A percentile compares a stretch with the other conserved stretches of the same genome.
Evolutionary conservation across 2,329 filamentous ascomycete genomes (phyloP).

Genomic region (Alternaria sp.): DNA sequence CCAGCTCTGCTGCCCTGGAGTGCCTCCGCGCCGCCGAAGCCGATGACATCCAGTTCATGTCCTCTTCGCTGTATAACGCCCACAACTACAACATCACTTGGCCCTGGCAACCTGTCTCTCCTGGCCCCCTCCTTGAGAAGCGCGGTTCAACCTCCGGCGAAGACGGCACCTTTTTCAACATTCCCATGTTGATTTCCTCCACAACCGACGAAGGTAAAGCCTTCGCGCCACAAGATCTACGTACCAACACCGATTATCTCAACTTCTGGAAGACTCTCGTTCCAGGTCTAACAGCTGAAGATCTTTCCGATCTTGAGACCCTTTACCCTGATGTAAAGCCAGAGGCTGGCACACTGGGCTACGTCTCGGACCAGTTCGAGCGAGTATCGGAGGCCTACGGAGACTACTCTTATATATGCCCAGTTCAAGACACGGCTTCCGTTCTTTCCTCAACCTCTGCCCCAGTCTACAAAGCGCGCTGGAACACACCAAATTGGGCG

Average conservation of each 20-base stretch:
- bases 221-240: conserved; percentile 45
- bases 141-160: conserved; percentile 52
- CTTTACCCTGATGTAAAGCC: conserved; percentile 40
- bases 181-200: conserved; percentile 48
- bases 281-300: conserved; percentile 39
- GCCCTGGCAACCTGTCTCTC: conserved; percentile 61
- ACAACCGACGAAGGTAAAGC: conserved; percentile 48
- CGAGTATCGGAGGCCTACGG: conserved; percentile 55
- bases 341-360: conserved; percentile 37
- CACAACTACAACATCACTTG: conserved; percentile 56
- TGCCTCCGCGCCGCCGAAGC: conserved; percentile 54
- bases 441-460: conserved; percentile 32
- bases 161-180: conserved; percentile 47
- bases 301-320: conserved; percentile 41
- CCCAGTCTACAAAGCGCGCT: conserved; percentile 48
- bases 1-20: conserved; percentile 42
- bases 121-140: conserved; percentile 58
- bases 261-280: conserved; percentile 40
- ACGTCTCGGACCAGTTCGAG: conserved; percentile 56
- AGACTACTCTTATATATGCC: conserved; percentile 50
- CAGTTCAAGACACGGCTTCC: conserved; percentile 45
- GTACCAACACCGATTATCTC: conserved; percentile 50
- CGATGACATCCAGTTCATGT: conserved; percentile 51
- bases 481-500: conserved; percentile 46
- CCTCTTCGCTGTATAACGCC: conserved; percentile 51